Evolutionary conservation across 2,329 filamentous ascomycete species (phyloP).

Genomic region (Trichophyton verrucosum): DNA sequence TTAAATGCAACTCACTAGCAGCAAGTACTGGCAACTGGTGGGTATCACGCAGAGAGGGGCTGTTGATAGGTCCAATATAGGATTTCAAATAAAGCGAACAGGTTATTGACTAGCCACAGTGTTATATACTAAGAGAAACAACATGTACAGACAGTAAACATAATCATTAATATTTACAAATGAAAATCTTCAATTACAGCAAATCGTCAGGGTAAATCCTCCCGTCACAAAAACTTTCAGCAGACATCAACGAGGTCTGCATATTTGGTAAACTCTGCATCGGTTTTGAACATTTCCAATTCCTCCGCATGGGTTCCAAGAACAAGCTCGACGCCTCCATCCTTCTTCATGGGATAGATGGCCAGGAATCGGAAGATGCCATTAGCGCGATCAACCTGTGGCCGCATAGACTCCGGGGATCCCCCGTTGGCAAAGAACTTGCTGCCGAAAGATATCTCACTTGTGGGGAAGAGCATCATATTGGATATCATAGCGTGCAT

Average conservation of each 20-base stretch:
- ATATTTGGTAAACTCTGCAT: conserved; percentile 3
- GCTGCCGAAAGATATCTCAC: neutral
- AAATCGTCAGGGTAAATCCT: neutral
- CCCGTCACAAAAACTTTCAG: neutral
- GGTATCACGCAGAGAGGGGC: too few species aligned
- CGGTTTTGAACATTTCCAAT: conserved; percentile 3
- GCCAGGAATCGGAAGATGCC: conserved; percentile 2
- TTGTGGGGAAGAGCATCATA: conserved; percentile 5
- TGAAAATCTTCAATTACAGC: neutral
- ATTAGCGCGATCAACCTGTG: conserved; percentile 2
- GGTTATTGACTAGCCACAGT: neutral
- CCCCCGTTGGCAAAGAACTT: neutral
- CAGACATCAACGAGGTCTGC: neutral
- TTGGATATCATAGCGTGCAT: conserved; percentile 6
- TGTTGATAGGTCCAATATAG: too few species aligned
- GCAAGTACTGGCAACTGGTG: too few species aligned
- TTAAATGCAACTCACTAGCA: too few species aligned
- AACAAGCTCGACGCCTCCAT: conserved; percentile 4
- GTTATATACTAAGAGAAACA: neutral
- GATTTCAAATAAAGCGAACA: too few species aligned
- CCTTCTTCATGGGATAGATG: conserved; percentile 5
- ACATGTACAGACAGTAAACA: neutral
- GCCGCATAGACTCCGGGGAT: conserved; percentile 5
- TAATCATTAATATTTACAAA: neutral
- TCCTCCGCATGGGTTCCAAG: conserved; percentile 3